These are phyloP conservation scores for Danielozyma ontarioensis DNA, from an alignment of 805 yeast species.

Conservation along the genomic window DNA sequence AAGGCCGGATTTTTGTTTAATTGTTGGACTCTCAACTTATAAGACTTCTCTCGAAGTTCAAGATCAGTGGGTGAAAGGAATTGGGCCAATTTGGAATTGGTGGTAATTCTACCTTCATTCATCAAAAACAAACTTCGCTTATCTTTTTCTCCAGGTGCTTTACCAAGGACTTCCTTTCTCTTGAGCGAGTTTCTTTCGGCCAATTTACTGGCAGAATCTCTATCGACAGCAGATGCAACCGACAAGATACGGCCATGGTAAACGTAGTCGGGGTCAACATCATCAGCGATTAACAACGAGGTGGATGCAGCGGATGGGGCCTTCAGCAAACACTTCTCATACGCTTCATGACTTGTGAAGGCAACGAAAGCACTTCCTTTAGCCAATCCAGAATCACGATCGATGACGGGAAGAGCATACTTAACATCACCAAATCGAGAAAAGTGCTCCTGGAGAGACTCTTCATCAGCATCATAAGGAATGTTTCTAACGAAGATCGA, in stretches of 20 bases:
- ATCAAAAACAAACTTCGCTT: constrained; percentile 78
- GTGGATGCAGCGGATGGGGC: constrained; percentile 69
- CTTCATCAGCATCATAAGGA: constrained; percentile 90
- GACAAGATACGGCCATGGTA: constrained; percentile 89
- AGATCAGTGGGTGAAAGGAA: constrained; percentile 65
- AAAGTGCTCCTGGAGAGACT: constrained; percentile 73
- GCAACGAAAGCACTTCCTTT: constrained; percentile 96
- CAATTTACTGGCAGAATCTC: constrained; percentile 72
- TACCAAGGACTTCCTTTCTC: constrained; percentile 74
- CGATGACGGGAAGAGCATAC: constrained; percentile 91
- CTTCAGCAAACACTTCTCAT: constrained; percentile 59
- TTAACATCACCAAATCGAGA: constrained; percentile 78
- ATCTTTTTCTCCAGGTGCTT: constrained; percentile 74
- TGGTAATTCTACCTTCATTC: constrained; percentile 90
- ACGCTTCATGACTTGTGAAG: constrained; percentile 57
- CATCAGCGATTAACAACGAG: constrained; percentile 82
- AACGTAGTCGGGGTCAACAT: constrained; percentile 83
- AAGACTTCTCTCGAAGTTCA: constrained; percentile 85
- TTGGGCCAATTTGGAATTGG: constrained; percentile 73
- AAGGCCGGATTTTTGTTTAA: constrained; percentile 84
- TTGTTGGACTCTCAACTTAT: constrained; percentile 80
- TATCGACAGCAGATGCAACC: constrained; percentile 77
- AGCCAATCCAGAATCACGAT: constrained; percentile 78
- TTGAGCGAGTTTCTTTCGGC: constrained; percentile 68
- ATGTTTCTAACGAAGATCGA: constrained; percentile 87